Percentiles rank a stretch among this genome's conserved stretches.
Conservation (phyloP, 129 eudicot species). For the Ambrosia artemisiifolia region DNA sequence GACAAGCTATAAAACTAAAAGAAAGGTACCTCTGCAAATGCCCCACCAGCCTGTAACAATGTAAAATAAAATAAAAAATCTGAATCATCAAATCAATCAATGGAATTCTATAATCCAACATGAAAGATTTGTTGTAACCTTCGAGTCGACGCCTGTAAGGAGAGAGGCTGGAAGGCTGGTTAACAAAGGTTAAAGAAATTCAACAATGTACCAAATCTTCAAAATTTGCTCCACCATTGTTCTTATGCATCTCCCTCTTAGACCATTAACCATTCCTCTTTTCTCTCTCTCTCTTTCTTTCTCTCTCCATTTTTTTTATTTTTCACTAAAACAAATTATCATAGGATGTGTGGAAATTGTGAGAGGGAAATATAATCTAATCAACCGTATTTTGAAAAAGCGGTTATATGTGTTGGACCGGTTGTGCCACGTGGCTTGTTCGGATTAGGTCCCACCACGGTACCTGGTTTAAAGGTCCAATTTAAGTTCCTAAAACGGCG, state of each 20-base stretch:
- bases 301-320: background rate
- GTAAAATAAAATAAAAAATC: slow-evolving; percentile 9
- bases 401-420: too few relatives aligned
- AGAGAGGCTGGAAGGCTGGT: slow-evolving; percentile 43
- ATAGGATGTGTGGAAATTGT: background rate
- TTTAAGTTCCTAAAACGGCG: too few relatives aligned
- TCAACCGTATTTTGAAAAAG: background rate
- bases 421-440: too few relatives aligned
- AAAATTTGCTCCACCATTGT: slow-evolving; percentile 30
- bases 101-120: background rate
- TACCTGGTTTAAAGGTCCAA: too few relatives aligned
- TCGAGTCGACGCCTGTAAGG: slow-evolving; percentile 33
- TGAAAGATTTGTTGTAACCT: slow-evolving; percentile 17
- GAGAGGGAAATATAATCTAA: background rate
- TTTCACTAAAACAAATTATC: background rate
- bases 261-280: slow-evolving; percentile 27
- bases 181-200: slow-evolving; percentile 25
- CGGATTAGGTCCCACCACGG: too few relatives aligned
- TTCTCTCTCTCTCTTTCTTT: slow-evolving; percentile 14
- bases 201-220: slow-evolving; percentile 29
- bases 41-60: slow-evolving; percentile 44
- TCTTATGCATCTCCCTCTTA: slow-evolving; percentile 30
- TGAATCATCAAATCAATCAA: slow-evolving; percentile 15
- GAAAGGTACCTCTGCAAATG: slow-evolving; percentile 27
- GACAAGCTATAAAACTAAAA: slow-evolving; percentile 27